Base-by-base conservation (phyloP, 495 filamentous ascomycete genomes). In the Aspergillus cavernicola region DNA sequence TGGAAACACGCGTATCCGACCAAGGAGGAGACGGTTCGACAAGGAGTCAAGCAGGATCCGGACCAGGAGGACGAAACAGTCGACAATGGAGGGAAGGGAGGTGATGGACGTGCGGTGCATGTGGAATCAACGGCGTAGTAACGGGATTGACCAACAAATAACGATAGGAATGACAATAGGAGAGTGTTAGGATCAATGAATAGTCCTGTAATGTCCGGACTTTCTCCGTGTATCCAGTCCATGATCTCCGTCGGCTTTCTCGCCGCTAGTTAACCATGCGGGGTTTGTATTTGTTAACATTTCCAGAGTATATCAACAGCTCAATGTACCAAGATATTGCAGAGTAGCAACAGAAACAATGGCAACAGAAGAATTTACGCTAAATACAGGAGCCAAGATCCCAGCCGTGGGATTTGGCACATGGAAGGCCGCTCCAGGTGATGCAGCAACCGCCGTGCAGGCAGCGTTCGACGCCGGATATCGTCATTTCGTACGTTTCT, bases 381-480 rank as follows among this genome's bases (percentile, higher is more conserved):
- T 89, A 52, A 89, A 89, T 69, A 87, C 74, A 37, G 85, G 84
- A 55, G 69, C 73, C 32, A 66, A 76, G 24, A 87, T 89, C 53
- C 86, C 86, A 29, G 81, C 85, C 39, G 57, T 88, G 11, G 86
- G 85, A 4, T 73, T 88, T 23, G 86, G 85, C 65, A 82, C 59
- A 54, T 81, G 51, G 37, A 64, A 67, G 37, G 59, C 64, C 35
- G 62, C 48, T 1, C 63, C 63, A 24, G 58, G 58, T 2, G 63
- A 66, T 12, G 63, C 63, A 19, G 57, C 55, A 4, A 42, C 53
- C 9, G 68, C 70, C 5, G 68, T 73, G 26, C 37, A 60, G 44
- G 59, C 67, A 28, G 69, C 71, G 8, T 58, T 74, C 26, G 67
- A 78, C 37, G 69, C 69, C 0, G 81, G 81, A 11, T 84, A 82